Conservation (phyloP, 1,284 basidiomycete genomes). For the Tylopilus sp. region DNA sequence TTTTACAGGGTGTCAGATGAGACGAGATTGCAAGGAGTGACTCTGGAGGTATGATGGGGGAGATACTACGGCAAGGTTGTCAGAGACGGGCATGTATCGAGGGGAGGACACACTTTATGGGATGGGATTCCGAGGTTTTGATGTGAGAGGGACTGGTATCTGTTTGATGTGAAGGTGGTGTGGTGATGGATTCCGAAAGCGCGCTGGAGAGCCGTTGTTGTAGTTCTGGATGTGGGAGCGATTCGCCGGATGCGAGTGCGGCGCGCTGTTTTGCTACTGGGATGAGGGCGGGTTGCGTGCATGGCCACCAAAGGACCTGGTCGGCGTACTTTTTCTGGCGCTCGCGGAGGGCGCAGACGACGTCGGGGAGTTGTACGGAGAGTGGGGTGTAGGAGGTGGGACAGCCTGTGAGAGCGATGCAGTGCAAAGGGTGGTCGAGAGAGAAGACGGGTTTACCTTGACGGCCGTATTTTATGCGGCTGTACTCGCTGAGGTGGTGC, state of each 20-base stretch:
- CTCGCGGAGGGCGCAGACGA: conserved; percentile 56
- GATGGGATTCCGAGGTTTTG: conserved; percentile 81
- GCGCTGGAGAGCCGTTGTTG: conserved; percentile 23
- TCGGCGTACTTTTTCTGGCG: conserved; percentile 53
- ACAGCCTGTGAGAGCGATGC: conserved; percentile 40
- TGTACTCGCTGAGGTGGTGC: conserved; percentile 79
- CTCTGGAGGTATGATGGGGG: conserved; percentile 62
- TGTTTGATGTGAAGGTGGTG: background rate
- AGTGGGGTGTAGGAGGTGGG: conserved; percentile 65
- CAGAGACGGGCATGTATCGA: conserved; percentile 6
- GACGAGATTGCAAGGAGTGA: conserved; percentile 54
- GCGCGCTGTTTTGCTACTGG: conserved; percentile 26
- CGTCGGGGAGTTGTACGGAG: conserved; percentile 64
- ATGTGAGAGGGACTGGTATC: conserved; percentile 27
- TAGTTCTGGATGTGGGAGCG: conserved; percentile 19
- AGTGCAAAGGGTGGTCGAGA: too few relatives aligned
- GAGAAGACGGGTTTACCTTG: conserved; percentile 46
- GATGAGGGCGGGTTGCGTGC: conserved; percentile 20
- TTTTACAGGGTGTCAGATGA: conserved; percentile 39
- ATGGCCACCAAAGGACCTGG: conserved; percentile 55
- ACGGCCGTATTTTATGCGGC: conserved; percentile 69
- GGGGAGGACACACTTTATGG: conserved; percentile 63
- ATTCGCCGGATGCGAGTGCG: conserved; percentile 21
- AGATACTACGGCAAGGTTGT: conserved; percentile 45
- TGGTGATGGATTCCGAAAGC: conserved; percentile 19